These are phyloP conservation scores for Cardamine occulta DNA, from an alignment of 345 rosid species.

Conservation along the genomic window DNA sequence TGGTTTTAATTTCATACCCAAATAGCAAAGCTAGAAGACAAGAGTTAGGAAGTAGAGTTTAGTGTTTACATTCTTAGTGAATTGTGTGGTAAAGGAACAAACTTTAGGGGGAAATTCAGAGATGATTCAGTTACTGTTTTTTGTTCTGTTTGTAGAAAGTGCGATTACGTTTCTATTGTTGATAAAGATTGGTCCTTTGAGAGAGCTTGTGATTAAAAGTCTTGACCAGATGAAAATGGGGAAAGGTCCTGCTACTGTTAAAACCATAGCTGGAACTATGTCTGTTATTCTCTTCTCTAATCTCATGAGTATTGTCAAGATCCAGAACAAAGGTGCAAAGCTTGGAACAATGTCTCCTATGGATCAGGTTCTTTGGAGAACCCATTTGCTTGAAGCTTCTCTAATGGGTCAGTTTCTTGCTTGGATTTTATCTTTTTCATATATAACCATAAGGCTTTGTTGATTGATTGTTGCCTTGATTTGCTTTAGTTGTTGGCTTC, in stretches of 20 bases:
- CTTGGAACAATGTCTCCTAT: constrained; percentile 98
- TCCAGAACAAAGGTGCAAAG: constrained; percentile 97
- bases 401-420: constrained; percentile 63
- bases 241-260: constrained; percentile 92
- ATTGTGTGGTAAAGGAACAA: constrained; percentile 30
- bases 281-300: constrained; percentile 79
- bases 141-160: constrained; percentile 82
- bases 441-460: background rate
- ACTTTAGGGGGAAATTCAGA: constrained; percentile 25
- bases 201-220: constrained; percentile 89
- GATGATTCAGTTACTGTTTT: constrained; percentile 86
- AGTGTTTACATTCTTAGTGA: constrained; percentile 20
- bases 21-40: background rate
- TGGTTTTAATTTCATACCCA: constrained; percentile 15
- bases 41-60: constrained; percentile 10
- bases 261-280: constrained; percentile 93
- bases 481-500: background rate
- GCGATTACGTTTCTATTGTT: constrained; percentile 67
- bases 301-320: constrained; percentile 86
- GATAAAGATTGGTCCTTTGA: constrained; percentile 86
- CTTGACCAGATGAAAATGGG: constrained; percentile 88
- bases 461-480: constrained; percentile 1
- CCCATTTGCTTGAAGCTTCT: constrained; percentile 96
- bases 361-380: constrained; percentile 99
- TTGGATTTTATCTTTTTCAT: background rate